Evolutionary conservation across 192 early-diverging fungal species (phyloP).

Genomic region (Backusella mclennaniae): DNA sequence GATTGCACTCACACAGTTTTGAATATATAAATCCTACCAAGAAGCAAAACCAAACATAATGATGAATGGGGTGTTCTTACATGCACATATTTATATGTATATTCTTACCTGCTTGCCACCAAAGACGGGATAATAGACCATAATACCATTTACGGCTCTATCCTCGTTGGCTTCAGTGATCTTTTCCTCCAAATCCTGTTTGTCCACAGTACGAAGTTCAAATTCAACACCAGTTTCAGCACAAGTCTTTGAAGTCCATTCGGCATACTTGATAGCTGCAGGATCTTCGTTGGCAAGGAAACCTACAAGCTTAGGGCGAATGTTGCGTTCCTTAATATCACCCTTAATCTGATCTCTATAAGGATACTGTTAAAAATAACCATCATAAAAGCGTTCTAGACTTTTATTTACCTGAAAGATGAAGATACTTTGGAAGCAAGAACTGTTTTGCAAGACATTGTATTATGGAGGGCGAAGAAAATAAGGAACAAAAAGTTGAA

Average conservation of each 20-base stretch:
- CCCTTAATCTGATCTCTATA: constrained; percentile 55
- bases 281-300: constrained; percentile 97
- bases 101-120: constrained; percentile 75
- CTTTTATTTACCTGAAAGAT: constrained; percentile 54
- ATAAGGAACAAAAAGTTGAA: background rate
- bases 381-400: background rate
- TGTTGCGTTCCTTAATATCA: constrained; percentile 60
- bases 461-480: background rate
- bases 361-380: background rate
- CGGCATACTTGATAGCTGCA: constrained; percentile 89
- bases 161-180: constrained; percentile 92
- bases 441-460: constrained; percentile 54
- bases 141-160: constrained; percentile 83
- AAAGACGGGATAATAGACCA: constrained; percentile 99
- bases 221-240: constrained; percentile 87
- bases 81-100: background rate
- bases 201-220: constrained; percentile 80
- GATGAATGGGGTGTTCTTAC: background rate
- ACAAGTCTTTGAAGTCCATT: constrained; percentile 94
- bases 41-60: background rate
- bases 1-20: constrained; percentile 80
- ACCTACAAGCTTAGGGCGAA: constrained; percentile 78
- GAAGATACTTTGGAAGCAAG: constrained; percentile 62
- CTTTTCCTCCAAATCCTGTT: constrained; percentile 81
- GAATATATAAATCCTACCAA: constrained; percentile 83